Base-by-base conservation (phyloP, 2,329 filamentous ascomycete genomes). In the Penicillium polonicum region DNA sequence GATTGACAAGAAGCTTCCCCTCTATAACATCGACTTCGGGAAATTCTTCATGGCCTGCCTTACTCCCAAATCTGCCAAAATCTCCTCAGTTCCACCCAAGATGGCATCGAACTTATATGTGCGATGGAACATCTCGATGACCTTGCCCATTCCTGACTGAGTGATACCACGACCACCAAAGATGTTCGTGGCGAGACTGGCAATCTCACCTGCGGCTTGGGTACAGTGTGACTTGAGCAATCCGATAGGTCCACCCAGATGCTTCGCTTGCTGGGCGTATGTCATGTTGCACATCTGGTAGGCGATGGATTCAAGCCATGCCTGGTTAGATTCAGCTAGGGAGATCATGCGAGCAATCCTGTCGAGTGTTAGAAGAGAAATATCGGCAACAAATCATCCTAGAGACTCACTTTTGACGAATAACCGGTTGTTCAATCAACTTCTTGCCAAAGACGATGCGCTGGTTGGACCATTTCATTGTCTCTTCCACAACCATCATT, bases 221-320 rank as follows among this genome's bases (percentile, higher is more conserved):
- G 91, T 95, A 46, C 82, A 79, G 74, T 86, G 89, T 74, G 88
- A 89, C 78, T 96, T 96, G 58, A 95, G 83, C 23, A 95, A 81
- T 9, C 87, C 91, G 62, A 95, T 92, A 29, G 91, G 90, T 0
- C 91, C 91, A 52, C 88, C 89, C 1, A 95, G 83, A 66, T 88
- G 82, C 69, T 85, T 85, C 25, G 88, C 81, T 74, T 95, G 91
- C 71, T 93, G 78, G 53, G 83, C 81, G 75, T 95, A 94, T 35
- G 84, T 83, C 89, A 95, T 91, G 73, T 91, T 82, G 78, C 84
- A 88, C 91, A 95, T 95, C 72, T 95, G 91, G 79, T 91, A 91
- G 21, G 90, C 91, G 70, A 94, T 87, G 42, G 84, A 85, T 74
- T 95, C 91, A 48, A 94, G 83, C 90, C 90, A 95, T 21, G 90